Base-by-base conservation (phyloP, 352 stramenopile species). In the Globisporangium uncinulatum region DNA sequence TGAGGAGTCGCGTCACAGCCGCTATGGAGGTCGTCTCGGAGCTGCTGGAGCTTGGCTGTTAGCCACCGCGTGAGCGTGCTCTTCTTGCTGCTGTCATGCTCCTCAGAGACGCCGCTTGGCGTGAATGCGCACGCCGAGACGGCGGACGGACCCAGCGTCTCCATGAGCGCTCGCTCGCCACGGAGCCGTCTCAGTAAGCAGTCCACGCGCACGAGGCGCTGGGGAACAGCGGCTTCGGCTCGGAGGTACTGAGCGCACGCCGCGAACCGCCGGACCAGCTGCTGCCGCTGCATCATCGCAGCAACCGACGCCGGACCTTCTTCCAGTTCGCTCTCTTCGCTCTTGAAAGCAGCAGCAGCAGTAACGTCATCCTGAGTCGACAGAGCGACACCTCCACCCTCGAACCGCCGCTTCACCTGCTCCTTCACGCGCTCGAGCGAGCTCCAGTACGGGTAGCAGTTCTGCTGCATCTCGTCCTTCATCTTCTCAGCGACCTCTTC, bases 401-500 rank as follows among this genome's bases (percentile, higher is more conserved):
- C 47, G 34, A 71, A 73, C 10, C 57, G 65, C 24, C 73, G 54
- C 20, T 67, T 54, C 3, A 83, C 37, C 45, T 70, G 66, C 31
- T 61, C 56, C 21, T 83, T 79, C 19, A 84, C 42, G 17, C n/a
- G 60, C 7, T 63, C 59, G 4, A 84, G 65, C 29, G 54, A 56
- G 29, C 62, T 72, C 72, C 74, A 85, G 46, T 74, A 85, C 15
- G 68, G 74, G 20, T 72, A 68, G 29, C 72, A 85, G 36, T 50
- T 62, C 32, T 60, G 59, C 46, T 59, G 57, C 61, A 79, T 74
- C 47, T 74, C 70, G 7, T 82, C 74, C 19, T 55, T 49, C 59
- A 85, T 79, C 34, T 74, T 78, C n/a, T 75, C 65, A 0, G 67
- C 51, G 24, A 85, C 74, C 46, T 82, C 72, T 9, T 75, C 69